These are phyloP conservation scores for Dactylorhiza incarnata DNA, from an alignment of 106 monocot genomes.

Conservation along the genomic window DNA sequence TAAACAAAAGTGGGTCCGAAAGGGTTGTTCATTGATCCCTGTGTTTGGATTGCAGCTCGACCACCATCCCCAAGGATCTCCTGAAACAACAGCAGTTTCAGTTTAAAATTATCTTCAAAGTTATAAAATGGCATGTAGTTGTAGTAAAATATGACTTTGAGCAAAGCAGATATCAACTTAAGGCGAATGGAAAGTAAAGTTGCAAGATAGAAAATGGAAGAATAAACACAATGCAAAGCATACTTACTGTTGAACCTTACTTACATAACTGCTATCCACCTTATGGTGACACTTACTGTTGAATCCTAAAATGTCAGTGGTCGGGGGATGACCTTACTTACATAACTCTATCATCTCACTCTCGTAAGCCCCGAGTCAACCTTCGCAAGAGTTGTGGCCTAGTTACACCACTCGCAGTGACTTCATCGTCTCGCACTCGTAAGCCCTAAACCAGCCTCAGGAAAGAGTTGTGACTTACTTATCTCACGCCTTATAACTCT, in stretches of 20 bases:
- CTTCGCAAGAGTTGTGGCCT: too few species aligned
- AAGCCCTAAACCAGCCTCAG: too few species aligned
- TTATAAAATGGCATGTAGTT: neutral
- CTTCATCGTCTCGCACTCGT: too few species aligned
- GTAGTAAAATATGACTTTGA: neutral
- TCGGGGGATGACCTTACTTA: too few species aligned
- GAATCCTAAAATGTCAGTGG: too few species aligned
- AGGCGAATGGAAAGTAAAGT: neutral
- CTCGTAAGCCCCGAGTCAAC: too few species aligned
- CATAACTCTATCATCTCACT: too few species aligned
- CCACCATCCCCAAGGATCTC: conserved; percentile 95
- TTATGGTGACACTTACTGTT: too few species aligned
- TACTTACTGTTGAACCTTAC: neutral
- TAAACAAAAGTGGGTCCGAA: conserved; percentile 97
- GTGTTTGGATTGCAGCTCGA: conserved; percentile 93
- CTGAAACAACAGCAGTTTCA: conserved; percentile 24
- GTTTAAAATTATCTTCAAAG: neutral
- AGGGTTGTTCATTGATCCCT: conserved; percentile 88
- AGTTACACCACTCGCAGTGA: too few species aligned
- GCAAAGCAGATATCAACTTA: neutral
- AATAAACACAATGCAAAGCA: neutral
- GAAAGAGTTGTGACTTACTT: too few species aligned
- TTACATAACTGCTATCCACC: too few species aligned
- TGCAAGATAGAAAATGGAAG: neutral
- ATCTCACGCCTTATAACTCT: too few species aligned